Base-by-base conservation (phyloP, 345 rosid species). In the Euphorbia pulcherrima region DNA sequence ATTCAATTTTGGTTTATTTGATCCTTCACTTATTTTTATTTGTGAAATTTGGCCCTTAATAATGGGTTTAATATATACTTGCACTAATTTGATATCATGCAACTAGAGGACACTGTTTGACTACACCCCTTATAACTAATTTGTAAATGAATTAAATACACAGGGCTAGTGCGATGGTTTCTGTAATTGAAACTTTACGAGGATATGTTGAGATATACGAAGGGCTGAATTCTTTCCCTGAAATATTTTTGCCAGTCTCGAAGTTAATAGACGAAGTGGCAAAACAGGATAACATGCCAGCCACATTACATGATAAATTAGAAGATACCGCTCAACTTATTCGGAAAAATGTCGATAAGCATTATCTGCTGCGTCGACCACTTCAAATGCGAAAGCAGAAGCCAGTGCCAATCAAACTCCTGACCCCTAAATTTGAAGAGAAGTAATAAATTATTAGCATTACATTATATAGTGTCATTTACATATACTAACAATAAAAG, bases 361-460 rank as follows among this genome's bases (percentile, higher is more conserved):
- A 75, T 70, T 75, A 75, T 58, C 27, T 24, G 56, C 66, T 84
- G 69, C 91, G 96, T 46, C 79, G 29, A 72, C 97, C 99, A 68
- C 83, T 94, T 44, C 84, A 87, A 67, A 81, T 94, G 85, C 87
- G 80, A 72, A 89, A 82, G 83, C 87, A 83, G 69, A 94, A 91
- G 79, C 96, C 95, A 52, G 84, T 81, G 26, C 76, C 93, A 35
- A 85, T 91, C 77, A 88, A 74, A 74, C 73, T 83, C 77, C 78
- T 86, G 44, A 88, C 74, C 77, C 99, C 97, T 2, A 84, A 94
- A 81, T 94, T 88, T 35, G 96, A 91, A 75, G 93, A 83, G 81
- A 82, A 78, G 94, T 87, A 81, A 80, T 27, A 16, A 27, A 27
- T 9, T 2, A 8, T 13, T 64, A 27, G 16, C 10, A 40, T 50